phyloP scores from a whole-genome alignment of 352 stramenopile species.

The Phytopythium sindhum region DNA sequence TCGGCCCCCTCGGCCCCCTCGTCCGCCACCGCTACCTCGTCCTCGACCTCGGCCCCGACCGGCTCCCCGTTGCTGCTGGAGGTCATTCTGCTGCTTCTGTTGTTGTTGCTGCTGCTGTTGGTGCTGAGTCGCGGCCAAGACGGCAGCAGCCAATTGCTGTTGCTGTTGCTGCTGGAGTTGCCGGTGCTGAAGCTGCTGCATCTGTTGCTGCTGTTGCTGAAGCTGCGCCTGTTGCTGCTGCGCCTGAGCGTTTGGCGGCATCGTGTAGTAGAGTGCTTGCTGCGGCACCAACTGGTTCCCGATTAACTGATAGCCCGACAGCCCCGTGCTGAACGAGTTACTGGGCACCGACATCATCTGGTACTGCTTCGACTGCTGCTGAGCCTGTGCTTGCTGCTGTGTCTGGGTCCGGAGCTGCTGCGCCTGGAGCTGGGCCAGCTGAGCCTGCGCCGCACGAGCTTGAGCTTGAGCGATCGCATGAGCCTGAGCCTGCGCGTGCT shows the following conservation, averaged over 20 bases:
- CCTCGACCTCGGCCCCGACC: constrained; percentile 11
- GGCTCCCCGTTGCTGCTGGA: constrained; percentile 5
- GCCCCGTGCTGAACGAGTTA: constrained; percentile 40
- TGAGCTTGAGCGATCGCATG: constrained; percentile 55
- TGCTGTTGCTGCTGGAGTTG: constrained; percentile 49
- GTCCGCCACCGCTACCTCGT: constrained; percentile 4
- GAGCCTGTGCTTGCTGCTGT: constrained; percentile 24
- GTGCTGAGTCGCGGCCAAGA: constrained; percentile 32
- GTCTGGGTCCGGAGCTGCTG: constrained; percentile 14
- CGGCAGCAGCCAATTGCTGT: constrained; percentile 36
- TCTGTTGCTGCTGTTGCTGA: constrained; percentile 30
- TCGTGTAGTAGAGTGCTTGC: constrained; percentile 58
- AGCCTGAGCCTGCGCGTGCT: constrained; percentile 44
- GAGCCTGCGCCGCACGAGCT: constrained; percentile 35
- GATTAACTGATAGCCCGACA: constrained; percentile 63
- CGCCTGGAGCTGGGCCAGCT: constrained; percentile 40
- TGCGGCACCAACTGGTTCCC: constrained; percentile 59
- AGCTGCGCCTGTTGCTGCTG: constrained; percentile 35
- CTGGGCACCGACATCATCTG: constrained; percentile 45
- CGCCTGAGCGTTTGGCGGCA: constrained; percentile 30
- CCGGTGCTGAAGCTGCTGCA: constrained; percentile 43
- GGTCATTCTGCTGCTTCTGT: constrained; percentile 8
- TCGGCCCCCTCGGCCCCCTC: constrained; percentile 12
- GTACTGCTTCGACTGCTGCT: constrained; percentile 63
- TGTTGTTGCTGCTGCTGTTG: constrained; percentile 24